Percentiles rank a stretch among this genome's conserved stretches.
These are phyloP conservation scores for Dichotomopilus funicola DNA, from an alignment of 2,329 filamentous ascomycete species.

Conservation along the genomic window DNA sequence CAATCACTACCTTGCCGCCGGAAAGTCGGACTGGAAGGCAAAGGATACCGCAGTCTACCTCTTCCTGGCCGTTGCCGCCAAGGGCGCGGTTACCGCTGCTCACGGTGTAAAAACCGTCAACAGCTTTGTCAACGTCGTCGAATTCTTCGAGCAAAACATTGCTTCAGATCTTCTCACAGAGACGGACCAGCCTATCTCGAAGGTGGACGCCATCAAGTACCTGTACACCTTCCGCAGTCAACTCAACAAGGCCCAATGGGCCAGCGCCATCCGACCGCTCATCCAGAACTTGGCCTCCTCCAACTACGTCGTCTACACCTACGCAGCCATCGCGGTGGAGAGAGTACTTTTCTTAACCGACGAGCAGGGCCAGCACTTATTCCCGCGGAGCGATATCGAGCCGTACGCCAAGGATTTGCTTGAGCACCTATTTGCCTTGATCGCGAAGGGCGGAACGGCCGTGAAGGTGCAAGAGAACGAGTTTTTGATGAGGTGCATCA, in stretches of 20 bases:
- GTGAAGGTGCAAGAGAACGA: conserved; percentile 98
- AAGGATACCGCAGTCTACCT: conserved; percentile 98
- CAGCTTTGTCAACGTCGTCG: conserved; percentile 76
- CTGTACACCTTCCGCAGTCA: conserved; percentile 96
- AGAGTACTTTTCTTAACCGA: conserved; percentile 79
- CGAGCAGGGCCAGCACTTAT: conserved; percentile 67
- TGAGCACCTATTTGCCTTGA: conserved; percentile 82
- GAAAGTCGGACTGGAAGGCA: conserved; percentile 83
- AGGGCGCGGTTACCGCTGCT: conserved; percentile 77
- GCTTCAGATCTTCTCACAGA: conserved; percentile 77
- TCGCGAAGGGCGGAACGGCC: conserved; percentile 76
- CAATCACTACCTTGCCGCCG: conserved; percentile 74
- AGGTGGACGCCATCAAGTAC: conserved; percentile 97
- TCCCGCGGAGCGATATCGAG: conserved; percentile 70
- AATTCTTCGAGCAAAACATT: conserved; percentile 91
- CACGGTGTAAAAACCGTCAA: conserved; percentile 92
- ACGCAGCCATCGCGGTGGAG: conserved; percentile 95
- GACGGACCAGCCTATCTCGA: conserved; percentile 73
- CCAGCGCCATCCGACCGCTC: conserved; percentile 77
- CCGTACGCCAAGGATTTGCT: conserved; percentile 80
- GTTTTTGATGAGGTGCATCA: conserved; percentile 96
- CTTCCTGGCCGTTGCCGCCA: conserved; percentile 88
- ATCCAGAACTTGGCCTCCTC: conserved; percentile 84
- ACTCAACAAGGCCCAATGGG: conserved; percentile 87
- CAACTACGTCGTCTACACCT: conserved; percentile 97